These are phyloP conservation scores for Bipolaris cookei DNA, from an alignment of 2,329 filamentous ascomycete species.

Conservation along the genomic window DNA sequence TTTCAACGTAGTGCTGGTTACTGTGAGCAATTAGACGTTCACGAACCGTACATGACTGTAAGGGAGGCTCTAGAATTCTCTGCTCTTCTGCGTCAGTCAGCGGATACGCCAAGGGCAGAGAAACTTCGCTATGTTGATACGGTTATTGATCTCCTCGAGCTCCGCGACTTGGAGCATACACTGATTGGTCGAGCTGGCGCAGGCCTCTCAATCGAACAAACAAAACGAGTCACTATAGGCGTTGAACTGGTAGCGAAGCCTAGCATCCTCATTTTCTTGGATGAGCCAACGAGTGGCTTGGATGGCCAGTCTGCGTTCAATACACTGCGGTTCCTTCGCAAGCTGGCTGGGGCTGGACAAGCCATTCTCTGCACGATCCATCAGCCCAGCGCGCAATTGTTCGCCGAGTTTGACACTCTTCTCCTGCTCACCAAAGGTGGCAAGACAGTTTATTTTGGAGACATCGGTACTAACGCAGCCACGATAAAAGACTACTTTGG, in stretches of 20 bases:
- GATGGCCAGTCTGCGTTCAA: constrained; percentile 83
- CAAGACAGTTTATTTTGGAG: constrained; percentile 78
- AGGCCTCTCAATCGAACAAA: constrained; percentile 56
- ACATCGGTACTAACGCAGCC: constrained; percentile 71
- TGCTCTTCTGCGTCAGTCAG: constrained; percentile 64
- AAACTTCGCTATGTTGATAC: constrained; percentile 67
- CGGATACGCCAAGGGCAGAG: constrained; percentile 58
- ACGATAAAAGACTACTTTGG: constrained; percentile 75
- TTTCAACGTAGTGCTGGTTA: constrained; percentile 78
- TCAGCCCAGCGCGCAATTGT: constrained; percentile 88
- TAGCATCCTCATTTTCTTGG: constrained; percentile 27
- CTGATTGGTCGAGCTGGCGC: constrained; percentile 48
- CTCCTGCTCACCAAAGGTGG: constrained; percentile 76
- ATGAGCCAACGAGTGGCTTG: constrained; percentile 80
- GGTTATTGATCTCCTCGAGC: constrained; percentile 63
- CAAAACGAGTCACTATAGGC: constrained; percentile 66
- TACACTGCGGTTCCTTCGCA: constrained; percentile 81
- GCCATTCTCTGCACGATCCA: constrained; percentile 94
- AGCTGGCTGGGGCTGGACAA: constrained; percentile 76
- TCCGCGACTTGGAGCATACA: constrained; percentile 65
- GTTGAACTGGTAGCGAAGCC: constrained; percentile 49
- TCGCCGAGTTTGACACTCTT: constrained; percentile 82
- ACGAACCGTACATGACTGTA: constrained; percentile 63
- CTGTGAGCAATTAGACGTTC: constrained; percentile 64
- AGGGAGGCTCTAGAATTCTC: constrained; percentile 67